A percentile compares a stretch with the other conserved stretches of the same genome.
These are phyloP conservation scores for Wallacemonas collosoma DNA, from an alignment of 208 protist genomes.

Conservation along the genomic window DNA sequence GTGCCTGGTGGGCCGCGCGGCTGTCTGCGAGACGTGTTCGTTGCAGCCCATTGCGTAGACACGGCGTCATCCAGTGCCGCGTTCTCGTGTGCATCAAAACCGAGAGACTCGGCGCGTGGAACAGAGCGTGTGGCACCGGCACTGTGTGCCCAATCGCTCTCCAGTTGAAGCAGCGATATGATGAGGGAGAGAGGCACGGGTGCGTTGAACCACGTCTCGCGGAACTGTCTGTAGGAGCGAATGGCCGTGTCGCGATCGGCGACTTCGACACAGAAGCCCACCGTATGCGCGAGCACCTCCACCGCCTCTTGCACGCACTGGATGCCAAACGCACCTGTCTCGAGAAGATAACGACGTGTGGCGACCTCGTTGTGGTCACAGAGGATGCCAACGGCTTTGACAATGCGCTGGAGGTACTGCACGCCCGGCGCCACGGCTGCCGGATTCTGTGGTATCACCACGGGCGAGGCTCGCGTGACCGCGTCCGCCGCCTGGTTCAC, in stretches of 20 bases:
- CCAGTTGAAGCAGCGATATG: not conserved
- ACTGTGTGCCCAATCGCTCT: not conserved
- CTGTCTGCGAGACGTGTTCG: no score
- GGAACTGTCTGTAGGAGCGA: constrained; percentile 27
- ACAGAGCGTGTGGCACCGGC: not conserved
- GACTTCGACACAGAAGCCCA: constrained; percentile 19
- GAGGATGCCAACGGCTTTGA: not conserved
- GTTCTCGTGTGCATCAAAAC: not conserved
- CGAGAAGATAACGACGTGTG: not conserved
- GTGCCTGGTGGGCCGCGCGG: no score
- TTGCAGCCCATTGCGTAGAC: not conserved
- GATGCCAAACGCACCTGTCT: not conserved
- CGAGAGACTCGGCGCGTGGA: not conserved
- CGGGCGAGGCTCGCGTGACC: no score
- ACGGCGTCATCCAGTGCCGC: not conserved
- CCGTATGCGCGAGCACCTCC: constrained; percentile 17
- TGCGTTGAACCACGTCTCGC: constrained; percentile 1
- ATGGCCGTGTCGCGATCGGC: constrained; percentile 26
- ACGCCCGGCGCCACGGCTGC: not conserved
- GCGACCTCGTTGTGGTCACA: not conserved
- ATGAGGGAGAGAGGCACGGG: not conserved
- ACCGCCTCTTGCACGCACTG: not conserved
- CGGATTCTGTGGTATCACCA: not conserved
- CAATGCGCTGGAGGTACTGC: constrained; percentile 2
- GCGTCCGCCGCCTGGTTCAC: not conserved